phyloP scores from a whole-genome alignment of 164 flowering plant species.

The Cinnamomum micranthum region DNA sequence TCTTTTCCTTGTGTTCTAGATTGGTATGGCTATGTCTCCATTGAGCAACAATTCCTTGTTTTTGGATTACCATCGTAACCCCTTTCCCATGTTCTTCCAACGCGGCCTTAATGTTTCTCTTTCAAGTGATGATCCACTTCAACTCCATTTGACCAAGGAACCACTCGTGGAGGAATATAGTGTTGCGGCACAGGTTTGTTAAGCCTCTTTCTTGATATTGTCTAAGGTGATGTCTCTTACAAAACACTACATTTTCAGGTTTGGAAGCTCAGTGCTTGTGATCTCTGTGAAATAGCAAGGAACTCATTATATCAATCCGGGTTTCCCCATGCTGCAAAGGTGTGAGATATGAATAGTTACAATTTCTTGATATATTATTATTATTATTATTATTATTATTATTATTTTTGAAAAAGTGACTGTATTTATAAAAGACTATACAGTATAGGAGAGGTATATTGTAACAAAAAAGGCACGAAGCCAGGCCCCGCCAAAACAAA shows the following conservation, averaged over 20 bases:
- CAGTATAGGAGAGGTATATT: too few species aligned
- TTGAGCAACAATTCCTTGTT: conserved; percentile 94
- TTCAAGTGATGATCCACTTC: conserved; percentile 96
- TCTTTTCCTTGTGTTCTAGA: conserved; percentile 33
- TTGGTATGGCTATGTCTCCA: conserved; percentile 98
- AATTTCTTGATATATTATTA: conserved; percentile 9
- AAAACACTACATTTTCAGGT: conserved; percentile 45
- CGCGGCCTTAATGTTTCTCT: conserved; percentile 97
- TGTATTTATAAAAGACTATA: too few species aligned
- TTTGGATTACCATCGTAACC: conserved; percentile 86
- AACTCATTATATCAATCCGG: conserved; percentile 96
- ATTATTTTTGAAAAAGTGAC: too few species aligned
- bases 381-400: too few species aligned
- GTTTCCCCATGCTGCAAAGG: conserved; percentile 65
- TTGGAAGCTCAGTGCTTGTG: conserved; percentile 96
- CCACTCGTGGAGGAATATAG: conserved; percentile 98
- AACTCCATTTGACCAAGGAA: conserved; percentile 94
- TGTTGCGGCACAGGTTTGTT: conserved; percentile 57
- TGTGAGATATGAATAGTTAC: neutral
- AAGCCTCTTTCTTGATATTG: conserved; percentile 30
- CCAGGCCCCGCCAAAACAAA: too few species aligned
- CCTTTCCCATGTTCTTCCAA: conserved; percentile 77
- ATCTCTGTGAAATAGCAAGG: conserved; percentile 93
- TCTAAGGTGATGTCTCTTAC: neutral
- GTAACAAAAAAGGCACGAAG: too few species aligned